phyloP scores from a whole-genome alignment of 306 rosid genomes.

The Medicago truncatula region MtrunA17r5.0-ANR NC_053044.1:55512501-55513000 shows the following conservation, averaged over 20 bases:
- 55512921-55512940: constrained; percentile 52
- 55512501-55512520: too few species aligned
- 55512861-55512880: constrained; percentile 78
- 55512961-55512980: constrained; percentile 78
- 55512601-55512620: too few species aligned
- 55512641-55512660: neutral
- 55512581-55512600: too few species aligned
- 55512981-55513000: constrained; percentile 56
- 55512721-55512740: constrained; percentile 43
- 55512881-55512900: constrained; percentile 64
- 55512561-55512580: too few species aligned
- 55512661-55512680: neutral
- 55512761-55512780: too few species aligned
- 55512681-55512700: neutral
- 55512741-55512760: constrained; percentile 70
- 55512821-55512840: too few species aligned
- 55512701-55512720: constrained; percentile 1
- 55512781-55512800: too few species aligned
- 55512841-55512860: too few species aligned
- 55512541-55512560: too few species aligned
- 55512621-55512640: too few species aligned
- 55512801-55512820: too few species aligned
- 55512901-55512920: constrained; percentile 67
- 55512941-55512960: constrained; percentile 80
- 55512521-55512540: too few species aligned